Base-by-base conservation (phyloP, 2,329 filamentous ascomycete species). In the Xylariales sp. region DNA sequence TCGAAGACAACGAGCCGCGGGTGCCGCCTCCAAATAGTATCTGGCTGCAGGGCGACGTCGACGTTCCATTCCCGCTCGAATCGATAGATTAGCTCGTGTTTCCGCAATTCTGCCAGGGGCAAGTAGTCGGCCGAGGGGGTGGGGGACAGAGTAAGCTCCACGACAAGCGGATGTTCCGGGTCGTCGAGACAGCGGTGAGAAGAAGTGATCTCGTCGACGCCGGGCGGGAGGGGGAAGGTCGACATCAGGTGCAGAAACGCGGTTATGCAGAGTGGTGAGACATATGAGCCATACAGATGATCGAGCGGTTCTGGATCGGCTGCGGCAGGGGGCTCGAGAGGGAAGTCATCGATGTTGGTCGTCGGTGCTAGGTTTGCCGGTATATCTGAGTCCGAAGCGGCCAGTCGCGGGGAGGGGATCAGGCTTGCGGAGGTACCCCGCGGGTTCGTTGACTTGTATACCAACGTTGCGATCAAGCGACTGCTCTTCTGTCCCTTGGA, bases 1-100 rank as follows among this genome's bases (percentile, higher is more conserved):
- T 98, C 93, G 58, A 98, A 98, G 22, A 96, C 88, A 3, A 91
- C 89, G 9, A 97, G 73, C 7, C 91, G 80, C 51, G 90, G 90
- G 63, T 94, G 80, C 20, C 84, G 77, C 44, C 88, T 74, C 71
- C 84, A 88, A 22, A 91, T 71, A 21, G 71, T 77, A 57, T 91
- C 86, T 29, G 65, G 65, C 62, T 94, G 87, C 47, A 95, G 71
- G 15, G 86, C 78, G 11, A 91, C 84, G 62, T 94, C 87, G 29
- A 93, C 83, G 56, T 89, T 90, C 87, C 88, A 94, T 61, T 91
- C 86, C 48, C 81, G 78, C 73, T 95, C 88, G 56, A 94, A 94
- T 14, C 82, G 76, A 68, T 86, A 88, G 45, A 95, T 81, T 45
- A 81, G 78, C 65, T 91, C 86, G 60, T 94, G 84, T 56, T 86